Base-by-base conservation (phyloP, 805 yeast species). In the Candida incommunis region DNA sequence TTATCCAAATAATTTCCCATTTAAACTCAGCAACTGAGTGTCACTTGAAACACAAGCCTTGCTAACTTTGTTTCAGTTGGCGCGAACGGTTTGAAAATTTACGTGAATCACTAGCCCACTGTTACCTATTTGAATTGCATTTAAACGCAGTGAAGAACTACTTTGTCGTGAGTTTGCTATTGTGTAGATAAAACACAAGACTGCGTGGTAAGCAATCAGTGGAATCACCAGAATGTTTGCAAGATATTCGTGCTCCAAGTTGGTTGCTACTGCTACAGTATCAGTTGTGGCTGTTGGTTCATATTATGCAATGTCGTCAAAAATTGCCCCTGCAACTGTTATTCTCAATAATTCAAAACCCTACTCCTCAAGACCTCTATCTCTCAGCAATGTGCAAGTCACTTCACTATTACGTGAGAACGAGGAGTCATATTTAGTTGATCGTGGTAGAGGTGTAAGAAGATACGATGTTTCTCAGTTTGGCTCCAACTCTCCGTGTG, bases 401-500 rank as follows among this genome's bases (percentile, higher is more conserved):
- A 73, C 86, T 41, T 64, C 69, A 24, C 72, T 75, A 48, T 68
- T 88, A 50, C 74, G 88, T 47, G 77, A 78, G 52, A 68, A 70
- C 51, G 95, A 90, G 58, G 92, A 88, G 61, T 78, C 90, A 50
- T 84, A 80, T 55, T 60, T 66, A 26, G 90, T 90, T 20, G 80
- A 82, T 52, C 71, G 96, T 47, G 88, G 90, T 11, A 80, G 82
- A 49, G 97, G 97, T 20, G 90, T 92, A 18, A 61, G 77, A 9
- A 71, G 98, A 46, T 90, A 87, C 58, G 98, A 92, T 60, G 74
- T 86, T 23, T 74, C 92, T 31, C 98, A 92, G 63, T 65, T 92
- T 44, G 82, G 96, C 5, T 81, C 94, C 40, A 92, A 92, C 61
- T 78, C 82, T 45, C 97, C 97, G 9, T 85, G 88, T 51, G 98